Evolutionary conservation across 768 basidiomycete genomes (phyloP).

Genomic region (Paxillus rubicundulus): DNA sequence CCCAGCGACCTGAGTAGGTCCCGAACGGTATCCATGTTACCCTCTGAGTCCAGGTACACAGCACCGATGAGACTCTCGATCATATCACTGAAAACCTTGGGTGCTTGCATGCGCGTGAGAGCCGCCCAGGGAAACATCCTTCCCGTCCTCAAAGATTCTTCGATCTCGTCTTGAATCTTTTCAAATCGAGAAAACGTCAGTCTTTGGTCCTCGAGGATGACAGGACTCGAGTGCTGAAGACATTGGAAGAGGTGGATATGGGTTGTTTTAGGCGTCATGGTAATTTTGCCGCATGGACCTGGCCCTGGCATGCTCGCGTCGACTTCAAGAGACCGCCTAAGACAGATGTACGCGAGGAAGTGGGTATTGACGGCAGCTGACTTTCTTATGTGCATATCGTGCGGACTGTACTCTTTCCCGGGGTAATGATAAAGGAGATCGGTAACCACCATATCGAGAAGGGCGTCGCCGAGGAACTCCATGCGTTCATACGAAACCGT

Average conservation of each 20-base stretch:
- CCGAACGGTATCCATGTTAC: conserved; percentile 51
- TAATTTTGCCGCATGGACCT: conserved; percentile 29
- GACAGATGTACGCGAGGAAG: conserved; percentile 66
- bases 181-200: conserved; percentile 53
- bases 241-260: conserved; percentile 63
- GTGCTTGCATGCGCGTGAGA: conserved; percentile 68
- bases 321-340: conserved; percentile 42
- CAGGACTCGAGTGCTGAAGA: conserved; percentile 64
- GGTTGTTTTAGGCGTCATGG: conserved; percentile 41
- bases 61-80: conserved; percentile 75
- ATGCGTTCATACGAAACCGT: conserved; percentile 75
- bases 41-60: conserved; percentile 66
- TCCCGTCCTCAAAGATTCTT: conserved; percentile 41
- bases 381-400: conserved; percentile 66
- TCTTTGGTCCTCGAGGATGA: conserved; percentile 61
- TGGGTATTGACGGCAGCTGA: conserved; percentile 72
- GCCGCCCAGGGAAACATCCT: conserved; percentile 69
- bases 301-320: conserved; percentile 52
- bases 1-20: conserved; percentile 52
- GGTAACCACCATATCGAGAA: conserved; percentile 73
- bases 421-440: conserved; percentile 64
- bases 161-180: conserved; percentile 47
- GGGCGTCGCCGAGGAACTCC: conserved; percentile 75
- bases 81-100: conserved; percentile 79
- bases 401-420: conserved; percentile 64